Percentiles rank a stretch among this genome's conserved stretches.
phyloP scores from a whole-genome alignment of 805 yeast species.

The Ogataea ramenticola region DNA sequence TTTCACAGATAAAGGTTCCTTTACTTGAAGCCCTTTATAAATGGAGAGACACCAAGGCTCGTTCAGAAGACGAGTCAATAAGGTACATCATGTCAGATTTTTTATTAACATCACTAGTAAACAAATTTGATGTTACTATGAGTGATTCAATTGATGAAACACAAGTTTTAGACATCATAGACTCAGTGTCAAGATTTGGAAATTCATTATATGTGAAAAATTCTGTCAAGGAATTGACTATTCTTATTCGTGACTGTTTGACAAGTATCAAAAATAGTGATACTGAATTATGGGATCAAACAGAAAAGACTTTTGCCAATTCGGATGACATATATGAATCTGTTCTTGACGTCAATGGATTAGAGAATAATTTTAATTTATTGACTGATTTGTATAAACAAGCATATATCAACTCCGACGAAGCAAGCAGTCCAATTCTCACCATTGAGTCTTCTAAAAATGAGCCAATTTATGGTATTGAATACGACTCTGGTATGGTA shows the following conservation, averaged over 20 bases:
- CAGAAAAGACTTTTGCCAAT: conserved; percentile 11
- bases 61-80: conserved; percentile 75
- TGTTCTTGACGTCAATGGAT: conserved; percentile 15
- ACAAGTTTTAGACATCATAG: conserved; percentile 41
- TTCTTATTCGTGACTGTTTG: conserved; percentile 40
- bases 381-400: conserved; percentile 2
- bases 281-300: conserved; percentile 20
- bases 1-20: conserved; percentile 45
- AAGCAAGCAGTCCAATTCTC: background rate
- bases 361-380: conserved; percentile 15
- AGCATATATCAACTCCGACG: background rate
- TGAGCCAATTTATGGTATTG: conserved; percentile 10
- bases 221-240: conserved; percentile 50
- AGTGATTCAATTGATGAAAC: conserved; percentile 46
- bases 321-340: conserved; percentile 12
- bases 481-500: conserved; percentile 12
- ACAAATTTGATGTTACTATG: conserved; percentile 18
- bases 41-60: conserved; percentile 82
- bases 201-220: conserved; percentile 35
- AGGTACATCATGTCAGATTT: conserved; percentile 82
- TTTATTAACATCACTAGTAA: conserved; percentile 50
- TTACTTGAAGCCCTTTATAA: conserved; percentile 55
- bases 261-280: conserved; percentile 29
- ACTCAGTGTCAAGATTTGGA: conserved; percentile 40
- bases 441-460: background rate